A percentile compares a stretch with the other conserved stretches of the same genome.
phyloP scores from a whole-genome alignment of 192 early-diverging fungal species.

The Paraglomus occultum region DNA sequence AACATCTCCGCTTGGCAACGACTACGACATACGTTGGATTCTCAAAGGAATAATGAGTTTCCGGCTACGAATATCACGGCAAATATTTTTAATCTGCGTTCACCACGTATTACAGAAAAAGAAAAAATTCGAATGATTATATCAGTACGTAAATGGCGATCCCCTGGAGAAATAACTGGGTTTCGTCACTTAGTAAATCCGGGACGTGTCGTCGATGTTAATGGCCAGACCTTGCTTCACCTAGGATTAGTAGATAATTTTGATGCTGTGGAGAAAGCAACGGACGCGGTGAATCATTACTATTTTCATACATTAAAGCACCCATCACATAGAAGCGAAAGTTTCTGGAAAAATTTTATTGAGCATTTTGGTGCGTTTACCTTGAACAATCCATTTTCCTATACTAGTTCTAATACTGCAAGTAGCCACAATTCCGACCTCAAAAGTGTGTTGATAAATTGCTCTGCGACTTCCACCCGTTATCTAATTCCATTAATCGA shows the following conservation, averaged over 20 bases:
- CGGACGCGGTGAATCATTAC: constrained; percentile 4
- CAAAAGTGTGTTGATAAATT: no score
- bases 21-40: no score
- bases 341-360: constrained; percentile 15
- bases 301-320: constrained; percentile 20
- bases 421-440: constrained; percentile 4
- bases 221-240: constrained; percentile 1
- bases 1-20: no score
- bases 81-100: no score
- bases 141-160: neutral
- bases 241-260: neutral
- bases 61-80: no score
- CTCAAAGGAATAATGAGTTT: no score
- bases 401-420: constrained; percentile 7
- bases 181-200: constrained; percentile 16
- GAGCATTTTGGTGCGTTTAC: constrained; percentile 11
- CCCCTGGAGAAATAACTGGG: neutral
- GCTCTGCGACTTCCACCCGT: no score
- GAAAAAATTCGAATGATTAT: no score
- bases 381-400: neutral
- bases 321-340: neutral
- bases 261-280: neutral
- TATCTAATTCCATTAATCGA: neutral
- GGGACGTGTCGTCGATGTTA: neutral
- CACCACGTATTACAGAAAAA: no score